Evolutionary conservation across 306 rosid species (phyloP).

Genomic region (Vicia sativa): DNA sequence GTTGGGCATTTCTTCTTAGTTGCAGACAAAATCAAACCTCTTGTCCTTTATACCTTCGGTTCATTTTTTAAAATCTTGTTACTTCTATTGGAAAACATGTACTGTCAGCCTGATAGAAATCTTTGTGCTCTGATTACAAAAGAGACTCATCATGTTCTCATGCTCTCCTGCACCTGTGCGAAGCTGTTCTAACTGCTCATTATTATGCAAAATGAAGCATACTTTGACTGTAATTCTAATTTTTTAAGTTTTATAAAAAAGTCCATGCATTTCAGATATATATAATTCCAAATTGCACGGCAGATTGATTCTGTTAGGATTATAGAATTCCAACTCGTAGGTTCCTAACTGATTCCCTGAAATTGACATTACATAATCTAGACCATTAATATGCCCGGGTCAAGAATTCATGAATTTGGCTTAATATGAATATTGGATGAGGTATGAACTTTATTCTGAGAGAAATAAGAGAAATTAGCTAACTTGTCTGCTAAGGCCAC

Average conservation of each 20-base stretch:
- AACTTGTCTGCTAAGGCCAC: conserved; percentile 24
- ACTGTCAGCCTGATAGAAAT: conserved; percentile 14
- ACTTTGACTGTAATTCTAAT: not conserved
- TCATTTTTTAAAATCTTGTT: not conserved
- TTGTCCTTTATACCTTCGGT: not conserved
- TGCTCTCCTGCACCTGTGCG: conserved; percentile 3
- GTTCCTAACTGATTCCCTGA: not conserved
- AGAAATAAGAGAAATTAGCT: conserved; percentile 1
- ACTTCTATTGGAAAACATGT: conserved; percentile 5
- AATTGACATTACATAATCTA: conserved; percentile 22
- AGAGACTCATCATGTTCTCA: not conserved
- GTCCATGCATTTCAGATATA: conserved; percentile 24
- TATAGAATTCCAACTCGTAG: too few species aligned
- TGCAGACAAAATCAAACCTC: conserved; percentile 6
- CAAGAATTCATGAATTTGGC: conserved; percentile 30
- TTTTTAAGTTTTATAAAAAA: not conserved
- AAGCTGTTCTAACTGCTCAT: conserved; percentile 31
- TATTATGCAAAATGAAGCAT: conserved; percentile 24
- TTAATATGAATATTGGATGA: conserved; percentile 16
- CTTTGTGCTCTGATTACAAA: conserved; percentile 6
- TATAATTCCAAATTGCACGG: conserved; percentile 20
- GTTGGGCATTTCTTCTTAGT: conserved; percentile 29
- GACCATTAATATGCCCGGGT: conserved; percentile 25
- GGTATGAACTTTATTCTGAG: conserved; percentile 16
- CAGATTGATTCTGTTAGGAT: not conserved